Evolutionary conservation across 805 yeast genomes (phyloP), one percentile per base, ranked within the genome.

Genomic region (Candida railenensis): DNA sequence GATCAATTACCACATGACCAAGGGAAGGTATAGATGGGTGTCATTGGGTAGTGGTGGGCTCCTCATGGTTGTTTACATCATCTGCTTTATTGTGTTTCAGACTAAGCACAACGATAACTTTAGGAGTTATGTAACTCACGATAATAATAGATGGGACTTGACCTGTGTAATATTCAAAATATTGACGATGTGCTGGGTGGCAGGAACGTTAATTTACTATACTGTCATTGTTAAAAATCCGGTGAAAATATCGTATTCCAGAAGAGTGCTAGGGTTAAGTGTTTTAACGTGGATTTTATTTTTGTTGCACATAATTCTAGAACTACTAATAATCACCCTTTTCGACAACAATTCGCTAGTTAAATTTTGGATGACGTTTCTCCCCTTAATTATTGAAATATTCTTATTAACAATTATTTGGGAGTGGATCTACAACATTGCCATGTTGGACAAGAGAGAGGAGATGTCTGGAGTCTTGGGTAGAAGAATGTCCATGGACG

Each of bases 351-450:
- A 58, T 30, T 67, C 74, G 71, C 62, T 74, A 21, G 67, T 69
- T n/a, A 70, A 69, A 12, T 77, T 85, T 72, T 72, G 86, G 57
- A 62, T 76, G 0, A 66, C 70, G 25, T 65, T 78, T 3, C 55
- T 73, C 11, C 67, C 77, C 3, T 71, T 50, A 36, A 49, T 82
- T 36, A 55, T 80, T 4, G 77, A 78, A 41, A 69, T 81, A 14
- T 69, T 80, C 32, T 62, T 81, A 3, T 65, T 76, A 15, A 77
- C 83, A 1, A 68, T 80, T 20, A 71, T 81, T 1, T 83, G 87
- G 85, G 89, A 84, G 62, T 81, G 89, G 85, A 61, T 82, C 8
- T 77, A 70, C 54, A 74, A 80, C 38, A 80, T 82, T 37, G 75
- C 78, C 50, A 56, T 69, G 15, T 57, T 78, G 37, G 84, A 81